Conservation (phyloP, 148 eudicot species). For the Heliamphora exappendiculata region DNA sequence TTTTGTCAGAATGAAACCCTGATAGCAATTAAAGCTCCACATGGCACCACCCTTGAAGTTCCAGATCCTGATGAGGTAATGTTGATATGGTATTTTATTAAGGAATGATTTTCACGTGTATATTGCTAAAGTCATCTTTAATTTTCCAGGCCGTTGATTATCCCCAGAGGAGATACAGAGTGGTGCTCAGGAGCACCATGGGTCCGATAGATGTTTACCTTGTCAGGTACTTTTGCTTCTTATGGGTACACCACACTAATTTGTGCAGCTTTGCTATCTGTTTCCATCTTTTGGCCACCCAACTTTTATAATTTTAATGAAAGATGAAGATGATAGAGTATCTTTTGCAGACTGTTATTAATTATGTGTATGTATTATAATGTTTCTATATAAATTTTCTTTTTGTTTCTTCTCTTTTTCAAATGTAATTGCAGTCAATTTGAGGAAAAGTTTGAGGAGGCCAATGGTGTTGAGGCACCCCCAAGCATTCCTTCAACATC, state of each 20-base stretch:
- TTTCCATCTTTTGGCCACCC: constrained; percentile 9
- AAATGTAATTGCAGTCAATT: constrained; percentile 56
- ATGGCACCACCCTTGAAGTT: constrained; percentile 75
- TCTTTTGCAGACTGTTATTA: background rate
- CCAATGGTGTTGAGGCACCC: constrained; percentile 50
- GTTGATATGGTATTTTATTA: background rate
- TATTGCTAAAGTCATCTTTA: constrained; percentile 12
- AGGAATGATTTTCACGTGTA: background rate
- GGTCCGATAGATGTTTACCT: constrained; percentile 97
- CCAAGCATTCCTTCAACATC: constrained; percentile 45
- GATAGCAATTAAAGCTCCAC: constrained; percentile 79
- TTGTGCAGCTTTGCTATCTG: background rate
- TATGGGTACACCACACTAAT: background rate
- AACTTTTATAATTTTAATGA: background rate
- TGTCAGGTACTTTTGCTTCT: constrained; percentile 61
- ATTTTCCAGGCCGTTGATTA: constrained; percentile 69
- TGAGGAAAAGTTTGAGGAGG: constrained; percentile 95
- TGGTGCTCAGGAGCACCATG: constrained; percentile 96
- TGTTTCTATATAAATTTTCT: background rate
- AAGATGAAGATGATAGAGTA: background rate
- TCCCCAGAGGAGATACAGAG: constrained; percentile 90
- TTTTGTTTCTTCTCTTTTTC: background rate
- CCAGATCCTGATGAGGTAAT: constrained; percentile 87
- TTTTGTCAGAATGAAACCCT: constrained; percentile 68
- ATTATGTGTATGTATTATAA: background rate